Conservation (phyloP, 176 grass and related monocot genomes). For the Zoysia pacifica region DNA sequence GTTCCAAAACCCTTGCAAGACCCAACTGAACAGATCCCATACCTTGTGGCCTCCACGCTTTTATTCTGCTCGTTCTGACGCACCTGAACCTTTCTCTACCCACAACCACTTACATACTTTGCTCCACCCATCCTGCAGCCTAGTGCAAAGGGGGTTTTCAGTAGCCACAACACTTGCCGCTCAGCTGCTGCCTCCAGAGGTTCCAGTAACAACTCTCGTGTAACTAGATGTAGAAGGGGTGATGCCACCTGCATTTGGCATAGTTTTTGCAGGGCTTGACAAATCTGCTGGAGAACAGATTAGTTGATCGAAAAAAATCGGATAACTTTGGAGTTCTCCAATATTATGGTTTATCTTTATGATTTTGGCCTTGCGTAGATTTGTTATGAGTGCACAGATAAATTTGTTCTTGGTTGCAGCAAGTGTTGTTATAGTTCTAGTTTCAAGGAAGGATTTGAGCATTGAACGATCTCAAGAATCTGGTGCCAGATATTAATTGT, state of each 20-base stretch:
- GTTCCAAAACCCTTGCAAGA: too few relatives aligned
- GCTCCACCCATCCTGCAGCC: not conserved
- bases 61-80: not conserved
- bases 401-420: not conserved
- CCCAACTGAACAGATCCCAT: not conserved
- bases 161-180: not conserved
- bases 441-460: not conserved
- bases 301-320: not conserved
- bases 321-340: not conserved
- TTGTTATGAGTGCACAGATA: not conserved
- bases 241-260: not conserved
- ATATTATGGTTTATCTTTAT: not conserved
- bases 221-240: not conserved
- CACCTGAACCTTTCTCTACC: not conserved
- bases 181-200: not conserved
- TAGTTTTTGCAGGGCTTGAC: not conserved
- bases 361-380: not conserved
- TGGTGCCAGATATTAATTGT: not conserved
- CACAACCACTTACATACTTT: not conserved
- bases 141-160: not conserved
- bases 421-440: constrained; percentile 8
- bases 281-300: not conserved
- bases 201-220: not conserved
- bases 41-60: not conserved
- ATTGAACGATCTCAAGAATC: not conserved